Conservation (phyloP, 2,329 filamentous ascomycete genomes). For the Alternaria novae-zelandiae region DNA sequence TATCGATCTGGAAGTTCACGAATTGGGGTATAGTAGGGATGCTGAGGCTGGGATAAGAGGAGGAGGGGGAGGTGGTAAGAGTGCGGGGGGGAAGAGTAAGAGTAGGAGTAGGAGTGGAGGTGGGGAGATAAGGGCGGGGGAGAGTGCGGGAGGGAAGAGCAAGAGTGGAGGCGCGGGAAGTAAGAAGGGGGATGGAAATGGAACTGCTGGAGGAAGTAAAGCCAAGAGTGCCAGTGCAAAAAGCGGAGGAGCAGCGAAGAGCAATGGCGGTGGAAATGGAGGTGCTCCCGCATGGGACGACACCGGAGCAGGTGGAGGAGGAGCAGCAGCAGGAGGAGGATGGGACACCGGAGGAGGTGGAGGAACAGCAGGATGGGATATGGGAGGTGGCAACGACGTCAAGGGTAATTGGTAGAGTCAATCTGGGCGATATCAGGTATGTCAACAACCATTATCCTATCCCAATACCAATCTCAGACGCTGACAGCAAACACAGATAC, state of each 20-base stretch:
- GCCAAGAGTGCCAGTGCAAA: neutral
- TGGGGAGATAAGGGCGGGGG: neutral
- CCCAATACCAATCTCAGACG: no score
- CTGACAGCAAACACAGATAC: no score
- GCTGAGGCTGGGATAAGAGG: conserved; percentile 1
- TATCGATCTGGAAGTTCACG: conserved; percentile 20
- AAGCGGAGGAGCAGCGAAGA: neutral
- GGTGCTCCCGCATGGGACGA: neutral
- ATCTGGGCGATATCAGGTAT: neutral
- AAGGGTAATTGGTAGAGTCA: neutral
- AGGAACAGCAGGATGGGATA: neutral
- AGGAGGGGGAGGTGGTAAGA: neutral
- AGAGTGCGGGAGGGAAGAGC: neutral
- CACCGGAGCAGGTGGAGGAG: neutral
- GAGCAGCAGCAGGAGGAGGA: neutral
- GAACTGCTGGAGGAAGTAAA: neutral
- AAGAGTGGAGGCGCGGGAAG: neutral
- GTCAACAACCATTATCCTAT: no score
- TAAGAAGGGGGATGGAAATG: neutral
- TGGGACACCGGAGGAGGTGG: neutral
- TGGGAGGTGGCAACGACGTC: neutral
- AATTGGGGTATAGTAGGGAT: conserved; percentile 7
- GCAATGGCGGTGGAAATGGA: neutral
- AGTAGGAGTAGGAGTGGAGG: neutral
- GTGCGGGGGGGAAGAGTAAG: neutral